Conservation (phyloP, 345 rosid species). For the Sisymbrium altissimum region DNA sequence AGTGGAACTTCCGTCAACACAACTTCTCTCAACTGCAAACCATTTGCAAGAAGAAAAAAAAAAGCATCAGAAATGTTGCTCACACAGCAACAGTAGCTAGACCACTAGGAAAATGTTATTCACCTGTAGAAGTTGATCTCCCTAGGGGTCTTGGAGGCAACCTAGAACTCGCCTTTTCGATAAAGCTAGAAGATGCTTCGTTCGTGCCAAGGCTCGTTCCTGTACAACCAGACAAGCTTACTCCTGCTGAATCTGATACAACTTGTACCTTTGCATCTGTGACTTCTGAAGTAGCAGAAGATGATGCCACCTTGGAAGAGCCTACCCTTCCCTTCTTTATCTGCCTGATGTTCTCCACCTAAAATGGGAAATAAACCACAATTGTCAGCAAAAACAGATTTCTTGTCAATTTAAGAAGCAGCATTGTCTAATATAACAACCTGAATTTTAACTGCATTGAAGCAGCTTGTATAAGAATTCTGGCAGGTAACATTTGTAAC, state of each 20-base stretch:
- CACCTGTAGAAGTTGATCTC: slow-evolving; percentile 23
- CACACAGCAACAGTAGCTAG: not conserved
- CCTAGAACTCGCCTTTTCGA: not conserved
- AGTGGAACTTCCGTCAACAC: slow-evolving; percentile 26
- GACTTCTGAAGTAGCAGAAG: slow-evolving; percentile 32
- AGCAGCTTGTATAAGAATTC: slow-evolving; percentile 43
- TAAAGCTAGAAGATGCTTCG: slow-evolving; percentile 12
- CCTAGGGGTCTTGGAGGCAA: slow-evolving; percentile 25
- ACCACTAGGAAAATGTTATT: not conserved
- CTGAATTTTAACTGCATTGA: slow-evolving; percentile 52
- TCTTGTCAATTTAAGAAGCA: not conserved
- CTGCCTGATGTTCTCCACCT: slow-evolving; percentile 54
- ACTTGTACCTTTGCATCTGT: slow-evolving; percentile 16
- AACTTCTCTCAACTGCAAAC: slow-evolving; percentile 39
- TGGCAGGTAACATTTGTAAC: slow-evolving; percentile 60
- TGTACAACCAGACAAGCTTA: slow-evolving; percentile 19
- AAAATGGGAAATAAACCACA: slow-evolving; percentile 16
- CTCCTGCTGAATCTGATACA: slow-evolving; percentile 10
- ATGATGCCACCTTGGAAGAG: slow-evolving; percentile 43
- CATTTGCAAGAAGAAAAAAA: slow-evolving; percentile 12
- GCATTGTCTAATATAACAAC: slow-evolving; percentile 23
- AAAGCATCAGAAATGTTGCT: slow-evolving; percentile 8
- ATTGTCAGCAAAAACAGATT: not conserved
- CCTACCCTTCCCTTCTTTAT: slow-evolving; percentile 37
- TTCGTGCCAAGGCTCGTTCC: slow-evolving; percentile 3